Evolutionary conservation across 1,284 basidiomycete species (phyloP).

Genomic region (Naganishia sp.): DNA sequence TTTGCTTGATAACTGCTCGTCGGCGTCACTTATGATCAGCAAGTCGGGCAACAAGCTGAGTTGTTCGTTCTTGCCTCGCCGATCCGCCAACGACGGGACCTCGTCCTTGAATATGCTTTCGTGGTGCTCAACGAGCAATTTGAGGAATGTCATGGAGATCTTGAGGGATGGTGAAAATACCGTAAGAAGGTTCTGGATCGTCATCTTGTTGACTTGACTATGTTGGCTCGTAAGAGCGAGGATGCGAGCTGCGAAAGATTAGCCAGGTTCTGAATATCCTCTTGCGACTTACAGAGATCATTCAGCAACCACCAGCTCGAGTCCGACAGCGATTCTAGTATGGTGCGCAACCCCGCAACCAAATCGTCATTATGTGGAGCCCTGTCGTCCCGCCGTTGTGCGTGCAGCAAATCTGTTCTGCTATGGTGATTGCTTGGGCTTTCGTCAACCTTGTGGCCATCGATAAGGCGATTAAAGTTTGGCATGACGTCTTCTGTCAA

Average conservation of each 20-base stretch:
- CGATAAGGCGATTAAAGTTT: conserved; percentile 31
- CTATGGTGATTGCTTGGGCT: neutral
- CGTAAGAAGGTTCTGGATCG: conserved; percentile 72
- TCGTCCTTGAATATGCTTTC: conserved; percentile 35
- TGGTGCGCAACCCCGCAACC: conserved; percentile 4
- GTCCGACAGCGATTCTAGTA: conserved; percentile 33
- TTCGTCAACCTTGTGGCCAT: neutral
- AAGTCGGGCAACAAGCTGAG: conserved; percentile 16
- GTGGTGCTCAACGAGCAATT: conserved; percentile 65
- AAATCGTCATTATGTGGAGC: neutral
- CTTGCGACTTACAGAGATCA: conserved; percentile 43
- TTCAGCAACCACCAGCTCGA: conserved; percentile 54
- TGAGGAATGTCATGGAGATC: conserved; percentile 72
- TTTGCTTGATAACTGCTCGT: neutral
- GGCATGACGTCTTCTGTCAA: conserved; percentile 73
- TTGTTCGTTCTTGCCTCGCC: conserved; percentile 6
- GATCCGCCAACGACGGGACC: conserved; percentile 10
- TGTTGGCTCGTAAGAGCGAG: conserved; percentile 54
- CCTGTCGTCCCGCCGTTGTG: neutral
- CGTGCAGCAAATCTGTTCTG: conserved; percentile 6
- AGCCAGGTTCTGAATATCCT: neutral
- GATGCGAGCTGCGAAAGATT: conserved; percentile 28
- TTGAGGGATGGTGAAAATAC: conserved; percentile 77
- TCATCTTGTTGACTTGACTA: conserved; percentile 75
- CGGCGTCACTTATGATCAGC: neutral